These are phyloP conservation scores for Scheffersomyces cryptocercus DNA, from an alignment of 1,139 yeast genomes.

Conservation along the genomic window DNA sequence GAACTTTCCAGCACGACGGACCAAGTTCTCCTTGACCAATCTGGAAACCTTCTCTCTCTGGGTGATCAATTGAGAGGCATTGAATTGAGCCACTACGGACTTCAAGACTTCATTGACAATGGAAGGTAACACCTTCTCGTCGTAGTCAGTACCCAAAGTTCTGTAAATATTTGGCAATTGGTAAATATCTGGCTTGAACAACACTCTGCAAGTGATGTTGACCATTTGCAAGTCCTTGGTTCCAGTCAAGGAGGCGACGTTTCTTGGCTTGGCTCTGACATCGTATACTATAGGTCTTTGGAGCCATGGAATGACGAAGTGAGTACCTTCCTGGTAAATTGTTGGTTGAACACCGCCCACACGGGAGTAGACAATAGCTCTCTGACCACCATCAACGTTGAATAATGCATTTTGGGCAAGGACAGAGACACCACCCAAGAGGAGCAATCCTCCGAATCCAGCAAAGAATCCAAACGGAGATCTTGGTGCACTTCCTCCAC, in stretches of 20 bases:
- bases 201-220: slow-evolving; percentile 94
- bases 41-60: slow-evolving; percentile 96
- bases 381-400: slow-evolving; percentile 98
- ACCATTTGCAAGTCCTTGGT: slow-evolving; percentile 99
- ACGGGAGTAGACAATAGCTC: slow-evolving; percentile 93
- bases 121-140: slow-evolving; percentile 94
- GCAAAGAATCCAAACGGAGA: slow-evolving; percentile 62
- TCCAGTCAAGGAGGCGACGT: slow-evolving; percentile 96
- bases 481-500: slow-evolving; percentile 47
- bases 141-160: slow-evolving; percentile 91
- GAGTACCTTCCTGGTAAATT: slow-evolving; percentile 94
- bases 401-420: slow-evolving; percentile 75
- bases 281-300: slow-evolving; percentile 93
- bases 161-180: slow-evolving; percentile 84
- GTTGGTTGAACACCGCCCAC: slow-evolving; percentile 81
- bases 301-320: slow-evolving; percentile 89
- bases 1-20: slow-evolving; percentile 90
- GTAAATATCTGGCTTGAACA: slow-evolving; percentile 80
- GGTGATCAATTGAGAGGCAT: slow-evolving; percentile 95
- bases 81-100: slow-evolving; percentile 96
- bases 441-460: slow-evolving; percentile 75
- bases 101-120: slow-evolving; percentile 96
- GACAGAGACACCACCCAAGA: slow-evolving; percentile 72
- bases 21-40: slow-evolving; percentile 84
- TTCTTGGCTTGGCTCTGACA: slow-evolving; percentile 96